Evolutionary conservation across 1,284 basidiomycete species (phyloP).

Genomic region (Ganoderma leucocontextum): DNA sequence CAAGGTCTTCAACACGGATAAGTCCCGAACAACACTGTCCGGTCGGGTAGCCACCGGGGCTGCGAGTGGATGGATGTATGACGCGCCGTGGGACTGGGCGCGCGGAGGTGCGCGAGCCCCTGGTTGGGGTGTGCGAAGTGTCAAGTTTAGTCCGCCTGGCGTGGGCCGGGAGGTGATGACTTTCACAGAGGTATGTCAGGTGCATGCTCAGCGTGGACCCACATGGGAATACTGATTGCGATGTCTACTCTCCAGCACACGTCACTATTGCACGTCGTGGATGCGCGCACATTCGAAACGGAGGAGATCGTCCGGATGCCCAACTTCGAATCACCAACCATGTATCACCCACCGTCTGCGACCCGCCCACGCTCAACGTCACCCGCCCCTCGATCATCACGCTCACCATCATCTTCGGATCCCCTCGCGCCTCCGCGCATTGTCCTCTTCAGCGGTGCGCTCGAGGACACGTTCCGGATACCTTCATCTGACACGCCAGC

Average conservation of each 20-base stretch:
- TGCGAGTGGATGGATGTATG: constrained; percentile 63
- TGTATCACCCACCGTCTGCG: constrained; percentile 34
- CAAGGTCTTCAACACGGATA: constrained; percentile 68
- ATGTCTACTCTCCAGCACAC: constrained; percentile 62
- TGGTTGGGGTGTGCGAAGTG: constrained; percentile 78
- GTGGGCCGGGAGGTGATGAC: constrained; percentile 73
- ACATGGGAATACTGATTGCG: constrained; percentile 7
- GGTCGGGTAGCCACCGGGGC: constrained; percentile 48
- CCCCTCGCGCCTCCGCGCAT: constrained; percentile 44
- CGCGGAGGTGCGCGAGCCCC: constrained; percentile 61
- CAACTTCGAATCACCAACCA: constrained; percentile 38
- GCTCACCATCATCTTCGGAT: constrained; percentile 23
- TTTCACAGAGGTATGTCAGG: constrained; percentile 78
- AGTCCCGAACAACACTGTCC: constrained; percentile 47
- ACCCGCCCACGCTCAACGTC: constrained; percentile 39
- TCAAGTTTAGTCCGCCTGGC: constrained; percentile 74
- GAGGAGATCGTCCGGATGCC: constrained; percentile 77
- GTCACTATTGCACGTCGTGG: constrained; percentile 76
- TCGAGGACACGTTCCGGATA: constrained; percentile 66
- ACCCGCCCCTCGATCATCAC: constrained; percentile 28
- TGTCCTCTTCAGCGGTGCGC: constrained; percentile 52
- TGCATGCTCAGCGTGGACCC: neutral
- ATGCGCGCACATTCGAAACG: constrained; percentile 82
- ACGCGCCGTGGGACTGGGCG: constrained; percentile 74
- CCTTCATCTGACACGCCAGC: constrained; percentile 37